Conservation (phyloP, 2,329 filamentous ascomycete species). For the Orbilia oligospora region DNA sequence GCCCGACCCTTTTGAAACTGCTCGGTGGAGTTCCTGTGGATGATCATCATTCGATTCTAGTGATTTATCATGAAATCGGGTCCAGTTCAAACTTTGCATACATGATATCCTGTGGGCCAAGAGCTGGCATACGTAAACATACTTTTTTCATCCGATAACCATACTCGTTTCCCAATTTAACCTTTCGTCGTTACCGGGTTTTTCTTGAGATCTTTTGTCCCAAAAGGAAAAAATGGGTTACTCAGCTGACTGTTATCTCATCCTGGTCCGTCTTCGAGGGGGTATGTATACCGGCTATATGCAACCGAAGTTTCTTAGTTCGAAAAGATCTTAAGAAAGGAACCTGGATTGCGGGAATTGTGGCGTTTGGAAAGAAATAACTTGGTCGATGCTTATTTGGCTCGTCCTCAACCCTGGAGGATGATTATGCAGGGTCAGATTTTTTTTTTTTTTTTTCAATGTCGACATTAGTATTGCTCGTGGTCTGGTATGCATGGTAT, state of each 20-base stretch:
- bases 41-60: not conserved
- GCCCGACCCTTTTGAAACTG: conserved; percentile 11
- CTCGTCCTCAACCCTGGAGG: no score
- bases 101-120: no score
- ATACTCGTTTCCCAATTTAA: not conserved
- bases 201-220: not conserved
- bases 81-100: no score
- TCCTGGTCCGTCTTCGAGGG: not conserved
- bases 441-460: no score
- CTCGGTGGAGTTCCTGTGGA: not conserved
- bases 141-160: conserved; percentile 5
- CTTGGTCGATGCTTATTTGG: no score
- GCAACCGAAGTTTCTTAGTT: not conserved
- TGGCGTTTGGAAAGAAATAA: conserved; percentile 4
- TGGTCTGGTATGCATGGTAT: no score
- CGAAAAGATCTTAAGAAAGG: not conserved
- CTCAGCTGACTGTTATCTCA: no score
- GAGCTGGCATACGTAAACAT: not conserved
- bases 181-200: conserved; percentile 17
- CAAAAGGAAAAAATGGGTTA: no score
- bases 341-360: conserved; percentile 11
- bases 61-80: not conserved
- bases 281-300: conserved; percentile 5
- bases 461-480: no score
- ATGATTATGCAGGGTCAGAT: not conserved